phyloP scores from a whole-genome alignment of 2,329 filamentous ascomycete species.

The Aaosphaeria arxii region DNA sequence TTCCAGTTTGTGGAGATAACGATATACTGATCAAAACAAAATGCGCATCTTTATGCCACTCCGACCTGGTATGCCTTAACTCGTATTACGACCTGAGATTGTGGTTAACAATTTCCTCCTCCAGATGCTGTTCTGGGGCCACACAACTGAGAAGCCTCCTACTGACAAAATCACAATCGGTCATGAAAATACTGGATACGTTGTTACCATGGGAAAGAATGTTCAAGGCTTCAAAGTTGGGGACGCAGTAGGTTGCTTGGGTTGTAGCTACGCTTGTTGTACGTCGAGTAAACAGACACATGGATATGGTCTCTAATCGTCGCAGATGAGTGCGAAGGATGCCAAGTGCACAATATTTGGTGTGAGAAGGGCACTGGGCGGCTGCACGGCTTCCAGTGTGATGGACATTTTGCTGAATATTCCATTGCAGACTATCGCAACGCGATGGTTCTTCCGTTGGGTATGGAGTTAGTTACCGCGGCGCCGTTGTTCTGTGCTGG shows the following conservation, averaged over 20 bases:
- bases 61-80: conserved; percentile 6
- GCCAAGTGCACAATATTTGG: conserved; percentile 41
- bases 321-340: conserved; percentile 41
- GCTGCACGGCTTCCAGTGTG: conserved; percentile 24
- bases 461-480: conserved; percentile 24
- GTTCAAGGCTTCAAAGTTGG: conserved; percentile 38
- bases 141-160: not conserved
- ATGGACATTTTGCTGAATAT: conserved; percentile 47
- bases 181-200: conserved; percentile 44
- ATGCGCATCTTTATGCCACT: conserved; percentile 3
- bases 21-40: not conserved
- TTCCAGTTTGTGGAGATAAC: not conserved
- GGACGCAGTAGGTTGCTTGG: conserved; percentile 36
- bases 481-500: conserved; percentile 49
- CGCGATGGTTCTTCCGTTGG: conserved; percentile 37
- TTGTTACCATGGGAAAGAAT: conserved; percentile 27
- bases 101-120: conserved; percentile 2
- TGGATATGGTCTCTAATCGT: conserved; percentile 5
- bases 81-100: not conserved
- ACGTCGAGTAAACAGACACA: conserved; percentile 42
- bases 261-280: conserved; percentile 4
- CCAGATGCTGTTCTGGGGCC: conserved; percentile 4
- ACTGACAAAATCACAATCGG: conserved; percentile 29
- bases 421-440: conserved; percentile 41
- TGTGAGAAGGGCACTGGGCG: conserved; percentile 17